These are phyloP conservation scores for Talaromyces ruber DNA, from an alignment of 495 filamentous ascomycete species.

Conservation along the genomic window DNA sequence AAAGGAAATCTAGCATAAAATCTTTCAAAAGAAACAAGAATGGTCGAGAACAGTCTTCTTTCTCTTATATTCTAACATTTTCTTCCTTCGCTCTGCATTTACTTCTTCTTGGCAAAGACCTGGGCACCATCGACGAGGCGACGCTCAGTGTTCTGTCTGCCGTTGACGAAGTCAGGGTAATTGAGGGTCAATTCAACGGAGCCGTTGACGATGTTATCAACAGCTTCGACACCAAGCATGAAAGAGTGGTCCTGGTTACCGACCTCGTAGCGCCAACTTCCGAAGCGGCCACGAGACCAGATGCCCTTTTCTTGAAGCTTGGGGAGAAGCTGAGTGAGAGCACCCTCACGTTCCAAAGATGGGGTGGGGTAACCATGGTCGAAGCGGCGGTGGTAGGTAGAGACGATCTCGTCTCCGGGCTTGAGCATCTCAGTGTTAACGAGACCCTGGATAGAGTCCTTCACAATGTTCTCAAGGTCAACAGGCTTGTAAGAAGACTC, in stretches of 20 bases:
- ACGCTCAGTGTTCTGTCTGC: conserved; percentile 78
- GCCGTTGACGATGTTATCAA: conserved; percentile 90
- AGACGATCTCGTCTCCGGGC: conserved; percentile 88
- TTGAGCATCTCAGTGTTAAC: conserved; percentile 96
- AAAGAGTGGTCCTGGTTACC: conserved; percentile 98
- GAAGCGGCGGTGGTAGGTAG: conserved; percentile 96
- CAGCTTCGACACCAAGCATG: conserved; percentile 97
- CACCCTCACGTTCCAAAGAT: conserved; percentile 87
- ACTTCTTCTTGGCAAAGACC: conserved; percentile 44
- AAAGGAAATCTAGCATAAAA: conserved; percentile 11
- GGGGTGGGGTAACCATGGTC: conserved; percentile 99
- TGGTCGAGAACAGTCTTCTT: neutral
- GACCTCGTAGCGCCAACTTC: conserved; percentile 96
- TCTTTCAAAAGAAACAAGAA: conserved; percentile 12
- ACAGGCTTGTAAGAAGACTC: conserved; percentile 94
- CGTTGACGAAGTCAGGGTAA: conserved; percentile 98
- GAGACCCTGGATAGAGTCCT: conserved; percentile 89
- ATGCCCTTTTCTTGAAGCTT: conserved; percentile 87
- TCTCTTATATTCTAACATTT: neutral
- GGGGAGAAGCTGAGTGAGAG: conserved; percentile 85
- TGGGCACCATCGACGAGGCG: conserved; percentile 73
- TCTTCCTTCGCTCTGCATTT: neutral
- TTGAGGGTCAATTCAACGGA: conserved; percentile 94
- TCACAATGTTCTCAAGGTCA: conserved; percentile 69
- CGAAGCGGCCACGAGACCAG: conserved; percentile 93